phyloP scores from a whole-genome alignment of 768 basidiomycete genomes.

The Boletus vermiculosoides region DNA sequence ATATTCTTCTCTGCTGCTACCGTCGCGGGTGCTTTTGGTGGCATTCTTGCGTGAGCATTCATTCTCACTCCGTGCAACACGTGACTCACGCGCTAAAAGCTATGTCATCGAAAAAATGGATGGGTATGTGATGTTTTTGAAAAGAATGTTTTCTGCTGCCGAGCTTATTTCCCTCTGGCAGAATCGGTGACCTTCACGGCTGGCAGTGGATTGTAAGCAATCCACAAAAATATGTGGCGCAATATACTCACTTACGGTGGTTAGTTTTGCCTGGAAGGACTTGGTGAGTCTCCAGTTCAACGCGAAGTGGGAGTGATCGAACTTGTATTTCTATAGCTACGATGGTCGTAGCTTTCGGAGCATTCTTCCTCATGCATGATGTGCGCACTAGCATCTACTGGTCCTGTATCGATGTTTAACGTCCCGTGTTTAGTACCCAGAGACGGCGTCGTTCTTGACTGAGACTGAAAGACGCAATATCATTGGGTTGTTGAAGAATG shows the following conservation, averaged over 20 bases:
- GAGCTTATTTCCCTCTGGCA: slow-evolving; percentile 4
- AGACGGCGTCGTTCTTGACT: slow-evolving; percentile 56
- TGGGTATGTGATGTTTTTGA: slow-evolving; percentile 27
- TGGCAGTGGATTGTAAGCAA: slow-evolving; percentile 41
- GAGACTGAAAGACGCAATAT: slow-evolving; percentile 42
- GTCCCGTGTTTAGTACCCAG: slow-evolving; percentile 43
- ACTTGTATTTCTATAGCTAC: slow-evolving; percentile 18
- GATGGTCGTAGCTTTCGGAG: slow-evolving; percentile 17
- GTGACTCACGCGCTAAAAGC: slow-evolving; percentile 19
- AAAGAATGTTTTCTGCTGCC: not conserved
- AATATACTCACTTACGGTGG: slow-evolving; percentile 3
- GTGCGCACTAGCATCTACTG: slow-evolving; percentile 20
- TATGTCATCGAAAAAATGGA: slow-evolving; percentile 36
- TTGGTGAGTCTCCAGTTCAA: slow-evolving; percentile 13
- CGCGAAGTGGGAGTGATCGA: not conserved
- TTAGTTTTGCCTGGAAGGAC: slow-evolving; percentile 35
- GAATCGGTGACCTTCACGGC: slow-evolving; percentile 31
- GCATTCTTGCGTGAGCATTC: slow-evolving; percentile 43
- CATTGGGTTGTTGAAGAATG: slow-evolving; percentile 38
- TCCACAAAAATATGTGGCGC: not conserved
- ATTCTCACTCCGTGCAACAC: not conserved
- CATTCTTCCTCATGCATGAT: slow-evolving; percentile 56
- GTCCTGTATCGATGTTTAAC: slow-evolving; percentile 9
- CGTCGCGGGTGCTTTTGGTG: slow-evolving; percentile 50
- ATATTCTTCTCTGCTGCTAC: slow-evolving; percentile 65